phyloP scores from a whole-genome alignment of 2,329 filamentous ascomycete species.

The Onygenales sp. region DNA sequence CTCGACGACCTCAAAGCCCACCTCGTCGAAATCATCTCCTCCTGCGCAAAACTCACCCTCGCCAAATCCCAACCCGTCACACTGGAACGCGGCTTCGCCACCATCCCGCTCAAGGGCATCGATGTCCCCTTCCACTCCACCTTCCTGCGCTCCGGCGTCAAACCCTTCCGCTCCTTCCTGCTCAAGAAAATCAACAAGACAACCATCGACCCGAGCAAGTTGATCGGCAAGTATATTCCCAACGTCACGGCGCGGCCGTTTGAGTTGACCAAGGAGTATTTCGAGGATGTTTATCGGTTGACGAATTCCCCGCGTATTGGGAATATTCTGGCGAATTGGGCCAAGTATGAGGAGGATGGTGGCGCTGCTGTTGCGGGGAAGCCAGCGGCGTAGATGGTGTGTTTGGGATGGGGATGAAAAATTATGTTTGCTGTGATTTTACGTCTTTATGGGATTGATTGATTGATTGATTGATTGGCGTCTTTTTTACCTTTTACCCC shows the following conservation, averaged over 20 bases:
- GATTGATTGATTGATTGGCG: too few relatives aligned
- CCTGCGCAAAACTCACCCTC: slow-evolving; percentile 76
- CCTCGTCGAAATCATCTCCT: slow-evolving; percentile 81
- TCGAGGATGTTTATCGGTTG: slow-evolving; percentile 93
- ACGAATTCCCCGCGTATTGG: slow-evolving; percentile 62
- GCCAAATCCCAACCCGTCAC: slow-evolving; percentile 81
- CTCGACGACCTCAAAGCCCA: slow-evolving; percentile 87
- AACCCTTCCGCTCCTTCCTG: slow-evolving; percentile 96
- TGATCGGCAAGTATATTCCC: slow-evolving; percentile 97
- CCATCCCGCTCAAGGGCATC: slow-evolving; percentile 92
- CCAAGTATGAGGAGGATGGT: slow-evolving; percentile 50
- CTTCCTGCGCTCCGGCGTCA: slow-evolving; percentile 94
- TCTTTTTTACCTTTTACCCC: too few relatives aligned
- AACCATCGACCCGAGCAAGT: slow-evolving; percentile 90
- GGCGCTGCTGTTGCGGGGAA: too few relatives aligned
- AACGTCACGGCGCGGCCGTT: slow-evolving; percentile 97
- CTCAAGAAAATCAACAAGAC: slow-evolving; percentile 99
- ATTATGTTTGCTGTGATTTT: too few relatives aligned
- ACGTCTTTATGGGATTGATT: too few relatives aligned
- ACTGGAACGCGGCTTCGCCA: slow-evolving; percentile 90
- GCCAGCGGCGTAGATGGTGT: too few relatives aligned
- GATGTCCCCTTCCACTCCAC: slow-evolving; percentile 99
- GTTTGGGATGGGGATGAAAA: too few relatives aligned
- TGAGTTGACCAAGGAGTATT: slow-evolving; percentile 95
- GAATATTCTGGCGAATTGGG: slow-evolving; percentile 68